phyloP scores from a whole-genome alignment of 306 rosid genomes.

The Hippophae rhamnoides region DNA sequence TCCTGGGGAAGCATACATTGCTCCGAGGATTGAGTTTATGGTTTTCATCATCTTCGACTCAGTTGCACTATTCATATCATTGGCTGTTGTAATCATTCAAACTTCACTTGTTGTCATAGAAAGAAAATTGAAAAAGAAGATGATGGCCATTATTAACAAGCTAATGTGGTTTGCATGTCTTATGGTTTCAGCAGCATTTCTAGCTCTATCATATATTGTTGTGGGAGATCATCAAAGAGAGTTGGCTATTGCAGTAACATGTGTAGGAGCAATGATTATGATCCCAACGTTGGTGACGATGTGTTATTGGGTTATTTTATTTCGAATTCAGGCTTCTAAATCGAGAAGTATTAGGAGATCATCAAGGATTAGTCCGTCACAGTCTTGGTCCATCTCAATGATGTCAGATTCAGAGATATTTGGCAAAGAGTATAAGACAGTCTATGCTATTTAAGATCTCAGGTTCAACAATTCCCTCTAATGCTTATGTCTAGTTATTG shows the following conservation, averaged over 20 bases:
- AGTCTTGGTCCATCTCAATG: slow-evolving; percentile 38
- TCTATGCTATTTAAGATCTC: slow-evolving; percentile 53
- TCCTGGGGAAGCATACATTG: slow-evolving; percentile 52
- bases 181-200: slow-evolving; percentile 60
- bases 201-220: slow-evolving; percentile 64
- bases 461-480: slow-evolving; percentile 2
- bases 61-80: slow-evolving; percentile 64
- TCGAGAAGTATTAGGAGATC: slow-evolving; percentile 40
- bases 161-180: slow-evolving; percentile 79
- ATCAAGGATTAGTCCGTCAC: slow-evolving; percentile 41
- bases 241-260: slow-evolving; percentile 57
- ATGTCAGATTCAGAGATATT: slow-evolving; percentile 48
- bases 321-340: slow-evolving; percentile 50
- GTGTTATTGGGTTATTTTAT: slow-evolving; percentile 59
- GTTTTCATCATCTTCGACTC: slow-evolving; percentile 63
- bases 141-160: slow-evolving; percentile 70
- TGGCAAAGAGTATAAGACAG: slow-evolving; percentile 39
- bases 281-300: slow-evolving; percentile 62
- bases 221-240: slow-evolving; percentile 49
- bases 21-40: slow-evolving; percentile 28
- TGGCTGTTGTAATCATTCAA: slow-evolving; percentile 82
- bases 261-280: slow-evolving; percentile 64
- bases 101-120: slow-evolving; percentile 64
- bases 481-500: too few relatives aligned
- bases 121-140: slow-evolving; percentile 49